Evolutionary conservation across 148 eudicot species (phyloP).

Genomic region (Drosera capensis): DNA sequence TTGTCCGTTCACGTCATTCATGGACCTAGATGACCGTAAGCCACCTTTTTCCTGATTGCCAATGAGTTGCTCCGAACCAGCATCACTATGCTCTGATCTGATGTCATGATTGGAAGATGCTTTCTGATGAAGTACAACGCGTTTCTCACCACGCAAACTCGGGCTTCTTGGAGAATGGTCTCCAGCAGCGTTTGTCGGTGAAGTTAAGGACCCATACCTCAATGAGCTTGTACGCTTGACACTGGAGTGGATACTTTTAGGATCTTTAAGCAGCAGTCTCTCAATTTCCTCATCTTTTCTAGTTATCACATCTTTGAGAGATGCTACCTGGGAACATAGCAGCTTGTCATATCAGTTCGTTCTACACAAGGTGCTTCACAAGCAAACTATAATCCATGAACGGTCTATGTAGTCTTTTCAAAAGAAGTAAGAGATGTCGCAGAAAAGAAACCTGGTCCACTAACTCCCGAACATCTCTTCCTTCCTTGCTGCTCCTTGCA

Average conservation of each 20-base stretch:
- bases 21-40: slow-evolving; percentile 17
- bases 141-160: slow-evolving; percentile 11
- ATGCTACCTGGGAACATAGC: slow-evolving; percentile 15
- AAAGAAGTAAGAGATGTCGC: no score
- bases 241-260: slow-evolving; percentile 13
- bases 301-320: slow-evolving; percentile 26
- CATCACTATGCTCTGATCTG: slow-evolving; percentile 13
- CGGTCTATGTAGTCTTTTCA: no score
- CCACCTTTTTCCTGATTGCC: slow-evolving; percentile 7
- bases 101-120: slow-evolving; percentile 24
- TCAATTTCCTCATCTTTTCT: slow-evolving; percentile 34
- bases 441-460: slow-evolving; percentile 51
- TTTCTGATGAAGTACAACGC: slow-evolving; percentile 14
- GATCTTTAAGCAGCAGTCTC: slow-evolving; percentile 19
- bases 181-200: slow-evolving; percentile 19
- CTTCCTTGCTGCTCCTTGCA: slow-evolving; percentile 55
- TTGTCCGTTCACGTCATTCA: slow-evolving; percentile 15
- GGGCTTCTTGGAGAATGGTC: slow-evolving; percentile 15
- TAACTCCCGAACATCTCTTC: slow-evolving; percentile 43
- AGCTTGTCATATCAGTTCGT: not conserved
- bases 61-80: slow-evolving; percentile 3
- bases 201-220: slow-evolving; percentile 29
- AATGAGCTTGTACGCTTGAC: slow-evolving; percentile 25
- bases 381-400: no score
- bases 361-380: no score